Base-by-base conservation (phyloP, 352 stramenopile genomes). In the Pilasporangium apinafurcum region DNA sequence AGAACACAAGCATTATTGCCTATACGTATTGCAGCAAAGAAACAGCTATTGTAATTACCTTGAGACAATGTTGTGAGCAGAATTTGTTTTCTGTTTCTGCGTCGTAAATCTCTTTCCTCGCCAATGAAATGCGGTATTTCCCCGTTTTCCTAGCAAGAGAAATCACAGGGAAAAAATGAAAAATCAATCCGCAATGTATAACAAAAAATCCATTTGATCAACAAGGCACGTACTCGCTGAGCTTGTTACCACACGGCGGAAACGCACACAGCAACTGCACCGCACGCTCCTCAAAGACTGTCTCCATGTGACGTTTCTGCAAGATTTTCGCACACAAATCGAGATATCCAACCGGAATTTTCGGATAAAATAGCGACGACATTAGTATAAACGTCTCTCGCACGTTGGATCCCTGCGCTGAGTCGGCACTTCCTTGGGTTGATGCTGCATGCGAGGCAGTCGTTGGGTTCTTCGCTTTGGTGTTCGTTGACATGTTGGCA, bases 321-420 rank as follows among this genome's bases (percentile, higher is more conserved):
- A 93, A 62, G 39, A 93, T 68, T 31, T 70, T 48, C 14, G 56
- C 64, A 39, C 78, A 86, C 36, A 78, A 42, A 22, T 91, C 72
- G 41, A 93, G 48, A 53, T 83, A 93, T 25, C 51, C 65, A 38
- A 82, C 16, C 12, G 82, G 73, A 20, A 93, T 77, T 21, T 36
- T 40, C 1, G 78, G 74, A 34, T 60, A 75, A 27, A 93, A 63
- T 6, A 93, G 62, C 59, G 79, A 82, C 29, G 78, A 69, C 78
- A 90, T 90, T 42, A 93, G 67, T 41, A 64, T 52, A 62, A 90
- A 93, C 10, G 75, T 68, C 50, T 93, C 82, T 30, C 80, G 73
- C 28, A 87, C 71, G 51, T 38, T 88, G 20, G 79, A 88, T 46
- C 74, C 62, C 28, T 57, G 45, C 42, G 56, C 46, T 5, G 58